Evolutionary conservation across 1,139 yeast species (phyloP).

Genomic region (Blastobotrys serpentis): DNA sequence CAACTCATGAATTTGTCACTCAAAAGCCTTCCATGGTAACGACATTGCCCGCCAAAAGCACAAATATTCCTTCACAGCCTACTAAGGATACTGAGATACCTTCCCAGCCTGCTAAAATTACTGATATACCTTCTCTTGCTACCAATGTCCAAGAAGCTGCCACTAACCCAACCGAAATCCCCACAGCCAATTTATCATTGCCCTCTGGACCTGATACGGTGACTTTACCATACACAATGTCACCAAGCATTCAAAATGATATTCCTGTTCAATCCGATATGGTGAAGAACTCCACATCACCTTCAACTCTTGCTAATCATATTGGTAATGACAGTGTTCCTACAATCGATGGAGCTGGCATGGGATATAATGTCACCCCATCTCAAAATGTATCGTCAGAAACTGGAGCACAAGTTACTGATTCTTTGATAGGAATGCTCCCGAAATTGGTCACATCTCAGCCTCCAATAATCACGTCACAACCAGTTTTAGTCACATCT

Average conservation of each 20-base stretch:
- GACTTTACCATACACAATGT: not conserved
- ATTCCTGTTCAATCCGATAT: not conserved
- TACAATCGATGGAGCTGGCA: too few species aligned
- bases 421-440: not conserved
- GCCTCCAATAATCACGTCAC: not conserved
- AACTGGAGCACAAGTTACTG: not conserved
- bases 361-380: too few species aligned
- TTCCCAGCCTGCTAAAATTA: not conserved
- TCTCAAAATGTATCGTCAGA: too few species aligned
- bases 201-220: slow-evolving; percentile 1
- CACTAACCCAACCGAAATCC: not conserved
- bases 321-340: too few species aligned
- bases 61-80: not conserved
- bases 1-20: not conserved
- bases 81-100: not conserved
- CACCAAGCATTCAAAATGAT: not conserved
- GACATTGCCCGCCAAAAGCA: not conserved
- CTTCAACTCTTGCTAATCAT: not conserved
- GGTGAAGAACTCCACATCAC: not conserved
- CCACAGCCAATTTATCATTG: not conserved
- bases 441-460: slow-evolving; percentile 4
- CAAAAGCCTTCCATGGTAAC: not conserved
- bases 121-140: not conserved
- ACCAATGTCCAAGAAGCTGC: not conserved
- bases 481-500: not conserved